A percentile compares a stretch with the other conserved stretches of the same genome.
These are phyloP conservation scores for Cercophora newfieldiana DNA, from an alignment of 495 filamentous ascomycete species.

Conservation along the genomic window DNA sequence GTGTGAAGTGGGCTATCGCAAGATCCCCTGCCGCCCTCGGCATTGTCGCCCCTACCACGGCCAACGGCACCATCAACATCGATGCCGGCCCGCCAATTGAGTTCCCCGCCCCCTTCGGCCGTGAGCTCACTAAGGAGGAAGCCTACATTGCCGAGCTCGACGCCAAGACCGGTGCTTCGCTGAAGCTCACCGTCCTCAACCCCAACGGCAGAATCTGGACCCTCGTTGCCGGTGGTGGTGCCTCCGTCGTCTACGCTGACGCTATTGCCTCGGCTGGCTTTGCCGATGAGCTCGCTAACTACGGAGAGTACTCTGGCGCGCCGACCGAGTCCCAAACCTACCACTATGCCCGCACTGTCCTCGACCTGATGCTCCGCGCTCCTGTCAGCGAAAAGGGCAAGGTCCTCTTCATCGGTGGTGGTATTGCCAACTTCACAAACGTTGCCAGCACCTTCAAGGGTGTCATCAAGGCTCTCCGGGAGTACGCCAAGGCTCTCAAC, in stretches of 20 bases:
- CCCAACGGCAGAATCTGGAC: conserved; percentile 92
- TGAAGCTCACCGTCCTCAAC: conserved; percentile 98
- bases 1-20: conserved; percentile 96
- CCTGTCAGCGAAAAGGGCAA: conserved; percentile 86
- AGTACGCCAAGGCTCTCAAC: conserved; percentile 78
- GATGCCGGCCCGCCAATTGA: conserved; percentile 98
- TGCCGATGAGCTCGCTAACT: conserved; percentile 96
- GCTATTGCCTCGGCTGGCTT: conserved; percentile 97
- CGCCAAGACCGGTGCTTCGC: conserved; percentile 97
- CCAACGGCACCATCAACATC: conserved; percentile 78
- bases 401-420: conserved; percentile 98
- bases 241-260: conserved; percentile 97
- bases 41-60: conserved; percentile 57
- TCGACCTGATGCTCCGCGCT: conserved; percentile 96
- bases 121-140: conserved; percentile 97
- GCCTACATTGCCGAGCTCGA: conserved; percentile 98
- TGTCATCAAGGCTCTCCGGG: conserved; percentile 94
- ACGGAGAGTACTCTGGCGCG: conserved; percentile 98
- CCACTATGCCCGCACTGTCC: conserved; percentile 94
- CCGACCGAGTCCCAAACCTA: conserved; percentile 97
- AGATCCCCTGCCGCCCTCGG: conserved; percentile 85
- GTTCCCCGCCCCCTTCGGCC: conserved; percentile 97
- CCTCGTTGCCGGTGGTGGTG: conserved; percentile 97
- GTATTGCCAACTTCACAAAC: conserved; percentile 99
- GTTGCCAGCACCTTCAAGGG: conserved; percentile 99